Percentiles rank a stretch among this genome's conserved stretches.
Evolutionary conservation across 78 protist species (phyloP).

Genomic region (Tieghemostelium lacteum): DNA sequence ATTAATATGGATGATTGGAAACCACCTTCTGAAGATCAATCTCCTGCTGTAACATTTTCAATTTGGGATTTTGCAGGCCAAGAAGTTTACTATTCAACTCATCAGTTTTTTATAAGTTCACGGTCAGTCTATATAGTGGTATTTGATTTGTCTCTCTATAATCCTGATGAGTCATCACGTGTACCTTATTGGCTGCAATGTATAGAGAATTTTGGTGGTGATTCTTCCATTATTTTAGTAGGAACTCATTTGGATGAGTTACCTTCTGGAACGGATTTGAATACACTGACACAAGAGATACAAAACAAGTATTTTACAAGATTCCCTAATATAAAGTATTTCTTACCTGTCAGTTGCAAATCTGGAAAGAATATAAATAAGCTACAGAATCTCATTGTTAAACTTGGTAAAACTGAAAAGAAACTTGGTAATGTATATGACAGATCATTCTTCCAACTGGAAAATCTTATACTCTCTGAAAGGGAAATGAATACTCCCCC

Average conservation of each 20-base stretch:
- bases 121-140: constrained; percentile 75
- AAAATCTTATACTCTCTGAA: constrained; percentile 38
- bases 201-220: constrained; percentile 64
- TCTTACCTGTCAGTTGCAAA: constrained; percentile 58
- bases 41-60: constrained; percentile 42
- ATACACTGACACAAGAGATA: constrained; percentile 23
- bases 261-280: constrained; percentile 19
- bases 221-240: constrained; percentile 60
- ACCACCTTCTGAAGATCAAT: constrained; percentile 41
- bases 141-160: constrained; percentile 59
- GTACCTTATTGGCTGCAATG: constrained; percentile 81
- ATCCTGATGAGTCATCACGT: constrained; percentile 37
- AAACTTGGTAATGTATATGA: constrained; percentile 17
- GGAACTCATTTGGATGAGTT: constrained; percentile 83
- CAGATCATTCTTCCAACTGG: constrained; percentile 41
- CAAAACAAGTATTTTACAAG: constrained; percentile 30
- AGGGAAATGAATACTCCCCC: constrained; percentile 78
- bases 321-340: constrained; percentile 44
- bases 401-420: constrained; percentile 52
- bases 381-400: constrained; percentile 42
- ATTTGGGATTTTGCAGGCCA: constrained; percentile 70
- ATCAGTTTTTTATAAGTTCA: constrained; percentile 72
- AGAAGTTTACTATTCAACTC: constrained; percentile 5
- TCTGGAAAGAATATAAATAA: constrained; percentile 61
- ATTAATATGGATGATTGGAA: constrained; percentile 80